phyloP scores from a whole-genome alignment of 441 rosid genomes.

The Populus hybrid region DNA sequence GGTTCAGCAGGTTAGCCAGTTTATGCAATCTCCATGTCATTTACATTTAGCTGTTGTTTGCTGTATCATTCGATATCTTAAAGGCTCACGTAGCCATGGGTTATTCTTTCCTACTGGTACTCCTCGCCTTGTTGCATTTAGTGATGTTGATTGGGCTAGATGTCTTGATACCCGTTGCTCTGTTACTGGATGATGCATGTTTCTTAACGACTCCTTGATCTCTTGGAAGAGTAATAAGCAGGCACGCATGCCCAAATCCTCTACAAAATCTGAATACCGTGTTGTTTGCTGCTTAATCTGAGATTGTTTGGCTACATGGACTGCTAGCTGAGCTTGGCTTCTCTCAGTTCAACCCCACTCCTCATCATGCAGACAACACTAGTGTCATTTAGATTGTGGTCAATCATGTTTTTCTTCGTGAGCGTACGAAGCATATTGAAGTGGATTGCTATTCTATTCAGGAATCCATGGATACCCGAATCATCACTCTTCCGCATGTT shows the following conservation, averaged over 20 bases:
- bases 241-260: no score
- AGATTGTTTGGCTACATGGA: no score
- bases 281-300: neutral
- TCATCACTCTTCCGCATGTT: slow-evolving; percentile 5
- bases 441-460: no score
- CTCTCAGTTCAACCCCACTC: no score
- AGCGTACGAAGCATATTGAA: no score
- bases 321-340: no score
- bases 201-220: no score
- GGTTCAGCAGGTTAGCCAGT: neutral
- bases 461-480: neutral
- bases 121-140: neutral
- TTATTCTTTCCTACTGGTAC: neutral
- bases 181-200: no score
- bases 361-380: no score
- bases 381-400: no score
- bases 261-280: neutral
- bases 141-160: neutral
- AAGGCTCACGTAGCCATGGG: neutral
- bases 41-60: neutral
- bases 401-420: no score
- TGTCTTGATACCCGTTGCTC: neutral
- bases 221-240: no score
- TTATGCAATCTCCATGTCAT: neutral
- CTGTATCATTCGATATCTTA: neutral